Evolutionary conservation across 371 early-diverging fungal genomes (phyloP), one percentile per base, ranked within the genome.

Genomic region (Mortierella sp.): DNA sequence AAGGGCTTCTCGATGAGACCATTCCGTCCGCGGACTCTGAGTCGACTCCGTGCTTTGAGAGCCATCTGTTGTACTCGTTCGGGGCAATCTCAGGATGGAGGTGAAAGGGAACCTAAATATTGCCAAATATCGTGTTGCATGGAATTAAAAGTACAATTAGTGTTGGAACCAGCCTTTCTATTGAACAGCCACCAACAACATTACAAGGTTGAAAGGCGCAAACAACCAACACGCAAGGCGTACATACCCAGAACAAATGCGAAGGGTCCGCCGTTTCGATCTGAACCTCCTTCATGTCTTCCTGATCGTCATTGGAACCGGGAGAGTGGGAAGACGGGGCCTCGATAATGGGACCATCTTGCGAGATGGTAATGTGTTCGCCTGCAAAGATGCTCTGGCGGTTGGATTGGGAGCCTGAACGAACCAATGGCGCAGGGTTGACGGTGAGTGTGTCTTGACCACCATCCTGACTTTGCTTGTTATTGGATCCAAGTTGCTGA

Each of bases 71-170:
- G 75, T 85, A 85, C 43, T 85, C 86, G n/a, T 85, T 85, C 43
- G 86, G 86, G 11, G 86, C 86, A 68, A 85, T 85, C 70, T 85
- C 86, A 63, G 86, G 86, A 24, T 85, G 86, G 16, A 81, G 86
- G 74, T 85, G 86, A 56, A 85, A 85, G 46, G 86, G 86, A 27
- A 85, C 86, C 86, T 85, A 76, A 56, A 41, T 38, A 74, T 38
- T 29, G 27, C 35, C 55, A 44, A 41, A 54, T 49, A 18, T 49
- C 49, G 6, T 10, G n/a, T 48, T 48, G 35, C 32, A 70, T 63
- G 55, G 71, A 71, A 48, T 38, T 43, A 54, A 24, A 60, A 60
- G 60, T 60, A 60, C 60, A 32, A 32, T 29, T 60, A 29, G 29
- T 14, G 24, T 73, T 4, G 54, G 56, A 29, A 73, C 49, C 46